Percentiles rank a stretch among this genome's conserved stretches.
phyloP scores from a whole-genome alignment of 2,329 filamentous ascomycete species.

The Ceratocystiopsis brevicomis region DNA sequence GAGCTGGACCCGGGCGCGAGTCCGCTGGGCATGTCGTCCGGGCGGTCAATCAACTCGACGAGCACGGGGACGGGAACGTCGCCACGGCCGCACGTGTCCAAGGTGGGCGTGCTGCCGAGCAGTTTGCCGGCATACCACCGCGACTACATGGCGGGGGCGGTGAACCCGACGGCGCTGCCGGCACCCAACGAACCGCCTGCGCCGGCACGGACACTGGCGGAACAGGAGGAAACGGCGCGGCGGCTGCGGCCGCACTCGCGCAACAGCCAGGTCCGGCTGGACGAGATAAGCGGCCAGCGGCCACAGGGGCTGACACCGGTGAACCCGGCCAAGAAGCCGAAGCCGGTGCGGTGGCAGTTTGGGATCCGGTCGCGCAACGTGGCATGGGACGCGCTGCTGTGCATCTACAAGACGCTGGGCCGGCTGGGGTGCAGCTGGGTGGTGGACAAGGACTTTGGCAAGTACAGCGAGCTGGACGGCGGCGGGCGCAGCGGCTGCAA shows the following conservation, averaged over 20 bases:
- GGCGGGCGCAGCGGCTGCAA: constrained; percentile 15
- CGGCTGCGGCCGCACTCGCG: constrained; percentile 73
- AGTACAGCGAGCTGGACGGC: constrained; percentile 24
- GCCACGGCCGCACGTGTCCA: constrained; percentile 49
- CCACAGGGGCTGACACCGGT: constrained; percentile 46
- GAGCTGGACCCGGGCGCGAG: constrained; percentile 23
- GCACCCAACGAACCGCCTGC: constrained; percentile 28
- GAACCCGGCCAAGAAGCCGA: constrained; percentile 47
- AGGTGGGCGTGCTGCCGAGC: constrained; percentile 78
- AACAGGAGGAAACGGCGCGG: constrained; percentile 64
- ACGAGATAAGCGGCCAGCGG: constrained; percentile 36
- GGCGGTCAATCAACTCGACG: constrained; percentile 32
- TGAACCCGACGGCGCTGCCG: constrained; percentile 26
- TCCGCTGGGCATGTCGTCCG: constrained; percentile 35
- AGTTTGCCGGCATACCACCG: constrained; percentile 81
- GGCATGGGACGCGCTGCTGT: constrained; percentile 82
- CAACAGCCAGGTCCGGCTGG: constrained; percentile 42
- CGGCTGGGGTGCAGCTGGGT: constrained; percentile 86
- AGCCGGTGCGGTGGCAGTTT: constrained; percentile 90
- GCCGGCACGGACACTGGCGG: constrained; percentile 41
- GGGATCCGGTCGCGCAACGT: constrained; percentile 88
- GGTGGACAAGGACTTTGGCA: constrained; percentile 39
- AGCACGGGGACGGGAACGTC: constrained; percentile 19
- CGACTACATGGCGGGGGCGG: constrained; percentile 54
- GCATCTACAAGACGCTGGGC: constrained; percentile 79